Conservation (phyloP, 495 filamentous ascomycete species). For the Neurospora sp. region DNA sequence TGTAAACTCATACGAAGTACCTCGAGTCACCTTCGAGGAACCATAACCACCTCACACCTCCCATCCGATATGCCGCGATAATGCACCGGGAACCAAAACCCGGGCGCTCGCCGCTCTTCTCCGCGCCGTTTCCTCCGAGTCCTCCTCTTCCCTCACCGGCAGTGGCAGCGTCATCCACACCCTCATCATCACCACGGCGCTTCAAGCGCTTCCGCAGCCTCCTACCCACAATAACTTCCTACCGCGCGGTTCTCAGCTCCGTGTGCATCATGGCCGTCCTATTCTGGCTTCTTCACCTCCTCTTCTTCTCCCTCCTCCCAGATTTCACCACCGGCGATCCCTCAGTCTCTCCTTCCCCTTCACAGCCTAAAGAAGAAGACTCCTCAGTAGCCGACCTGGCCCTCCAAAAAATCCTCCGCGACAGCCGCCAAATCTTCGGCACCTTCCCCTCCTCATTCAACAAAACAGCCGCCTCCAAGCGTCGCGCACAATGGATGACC, state of each 20-base stretch:
- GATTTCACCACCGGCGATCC: not conserved
- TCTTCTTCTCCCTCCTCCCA: not conserved
- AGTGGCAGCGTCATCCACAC: not conserved
- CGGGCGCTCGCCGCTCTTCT: not conserved
- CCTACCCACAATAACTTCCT: not conserved
- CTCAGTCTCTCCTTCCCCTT: not conserved
- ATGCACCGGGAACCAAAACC: not conserved
- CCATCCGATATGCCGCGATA: not conserved
- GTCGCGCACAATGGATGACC: conserved; percentile 36
- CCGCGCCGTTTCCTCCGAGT: not conserved
- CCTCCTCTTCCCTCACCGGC: not conserved
- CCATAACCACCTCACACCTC: not conserved
- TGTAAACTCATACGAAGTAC: not conserved
- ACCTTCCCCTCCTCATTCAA: conserved; percentile 16
- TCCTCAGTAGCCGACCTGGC: conserved; percentile 24
- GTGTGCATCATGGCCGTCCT: not conserved
- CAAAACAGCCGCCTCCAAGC: conserved; percentile 1
- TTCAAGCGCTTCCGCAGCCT: not conserved
- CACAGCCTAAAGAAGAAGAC: not conserved
- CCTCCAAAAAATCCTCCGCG: conserved; percentile 31
- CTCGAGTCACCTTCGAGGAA: not conserved
- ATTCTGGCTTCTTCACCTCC: not conserved
- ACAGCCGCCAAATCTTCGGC: conserved; percentile 35
- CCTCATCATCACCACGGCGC: not conserved
- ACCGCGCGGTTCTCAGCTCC: not conserved